These are phyloP conservation scores for Dipodascus geniculatus DNA, from an alignment of 805 yeast genomes.

Conservation along the genomic window DNA sequence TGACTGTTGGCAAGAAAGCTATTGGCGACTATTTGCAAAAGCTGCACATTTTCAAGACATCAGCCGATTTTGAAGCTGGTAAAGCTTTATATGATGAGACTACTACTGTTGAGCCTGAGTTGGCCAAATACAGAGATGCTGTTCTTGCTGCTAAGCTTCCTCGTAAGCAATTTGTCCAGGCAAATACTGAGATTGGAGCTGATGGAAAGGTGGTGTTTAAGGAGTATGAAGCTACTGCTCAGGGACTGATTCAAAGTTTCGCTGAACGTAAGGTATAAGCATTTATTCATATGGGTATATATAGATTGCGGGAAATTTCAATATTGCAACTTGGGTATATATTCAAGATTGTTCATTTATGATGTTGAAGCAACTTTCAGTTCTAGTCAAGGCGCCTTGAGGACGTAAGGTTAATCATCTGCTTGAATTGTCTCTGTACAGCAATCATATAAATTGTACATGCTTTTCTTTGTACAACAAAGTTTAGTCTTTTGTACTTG, in stretches of 20 bases:
- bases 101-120: constrained; percentile 47
- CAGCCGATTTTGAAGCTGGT: constrained; percentile 62
- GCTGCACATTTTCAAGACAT: constrained; percentile 68
- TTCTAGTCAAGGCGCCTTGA: no score
- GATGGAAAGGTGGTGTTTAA: constrained; percentile 39
- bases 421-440: no score
- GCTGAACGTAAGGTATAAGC: constrained; percentile 39
- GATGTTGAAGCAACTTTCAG: no score
- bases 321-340: no score
- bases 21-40: constrained; percentile 59
- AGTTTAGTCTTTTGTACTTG: no score
- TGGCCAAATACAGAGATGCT: constrained; percentile 52
- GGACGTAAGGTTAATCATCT: no score
- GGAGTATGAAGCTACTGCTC: constrained; percentile 63
- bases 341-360: no score
- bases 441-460: no score
- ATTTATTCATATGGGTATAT: no score
- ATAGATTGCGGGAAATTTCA: no score
- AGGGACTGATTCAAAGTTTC: constrained; percentile 73
- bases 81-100: constrained; percentile 49
- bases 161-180: constrained; percentile 74
- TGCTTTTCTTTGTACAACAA: no score
- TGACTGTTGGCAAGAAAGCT: constrained; percentile 58
- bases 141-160: constrained; percentile 68
- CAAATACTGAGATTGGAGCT: constrained; percentile 44